Conservation (phyloP, 768 basidiomycete genomes). For the Phanerodontia chrysosporium region DNA sequence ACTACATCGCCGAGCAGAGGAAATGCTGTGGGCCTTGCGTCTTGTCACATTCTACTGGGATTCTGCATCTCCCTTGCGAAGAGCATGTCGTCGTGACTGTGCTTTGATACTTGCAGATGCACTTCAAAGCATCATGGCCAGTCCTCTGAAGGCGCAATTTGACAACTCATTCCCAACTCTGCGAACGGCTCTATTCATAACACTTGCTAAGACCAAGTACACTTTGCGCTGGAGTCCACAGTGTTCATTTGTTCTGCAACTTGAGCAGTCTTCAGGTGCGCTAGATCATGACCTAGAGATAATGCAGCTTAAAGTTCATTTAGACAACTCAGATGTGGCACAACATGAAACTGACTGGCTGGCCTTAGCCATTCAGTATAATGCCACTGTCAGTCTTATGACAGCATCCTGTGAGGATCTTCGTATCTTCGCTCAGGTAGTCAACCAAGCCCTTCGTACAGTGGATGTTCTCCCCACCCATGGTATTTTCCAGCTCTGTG, state of each 20-base stretch:
- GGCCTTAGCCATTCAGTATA: not conserved
- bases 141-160: not conserved
- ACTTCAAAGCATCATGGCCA: not conserved
- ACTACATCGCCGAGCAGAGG: not conserved
- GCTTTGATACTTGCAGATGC: not conserved
- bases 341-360: not conserved
- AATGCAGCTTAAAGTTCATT: not conserved
- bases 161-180: not conserved
- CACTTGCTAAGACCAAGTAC: not conserved
- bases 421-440: not conserved
- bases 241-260: not conserved
- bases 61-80: not conserved
- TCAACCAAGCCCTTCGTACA: not conserved
- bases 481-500: not conserved
- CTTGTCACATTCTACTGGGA: not conserved
- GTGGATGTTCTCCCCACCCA: slow-evolving; percentile 11
- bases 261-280: not conserved
- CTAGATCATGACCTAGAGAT: not conserved
- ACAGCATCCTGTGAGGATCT: not conserved
- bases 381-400: not conserved
- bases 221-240: not conserved
- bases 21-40: not conserved
- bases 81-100: not conserved
- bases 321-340: no score
- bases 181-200: not conserved